Evolutionary conservation across 1,139 yeast genomes (phyloP), one percentile per base, ranked within the genome.

Genomic region (Scheffersomyces insectosa): DNA sequence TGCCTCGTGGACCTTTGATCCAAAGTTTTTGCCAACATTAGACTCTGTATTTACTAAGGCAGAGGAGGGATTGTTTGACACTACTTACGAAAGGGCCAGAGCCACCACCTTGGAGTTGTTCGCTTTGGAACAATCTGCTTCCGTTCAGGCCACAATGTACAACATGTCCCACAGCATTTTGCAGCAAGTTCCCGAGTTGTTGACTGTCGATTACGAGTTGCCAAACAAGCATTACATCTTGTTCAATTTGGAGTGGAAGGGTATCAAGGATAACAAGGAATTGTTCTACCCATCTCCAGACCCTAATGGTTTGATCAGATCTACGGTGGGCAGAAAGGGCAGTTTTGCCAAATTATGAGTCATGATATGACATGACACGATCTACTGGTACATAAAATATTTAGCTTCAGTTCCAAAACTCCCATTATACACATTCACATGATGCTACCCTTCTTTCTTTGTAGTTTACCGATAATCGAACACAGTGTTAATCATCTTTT

Each of bases 61-160:
- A 30, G 77, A 77, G 45, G 58, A 69, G 27, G 87, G 88, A n/a
- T 68, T 77, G 36, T 85, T 85, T 55, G 95, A 88, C 66, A 44
- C 61, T 9, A 77, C 87, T 25, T 87, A 77, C 62, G 62, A 73
- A 27, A 59, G 63, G 15, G 95, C 91, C 20, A 79, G 90, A 59
- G 73, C 72, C 41, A 75, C 80, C 53, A 89, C 96, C 3, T 75
- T 90, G 56, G 86, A 83, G 45, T 75, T 79, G 48, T 90, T 90
- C 66, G 96, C 97, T 20, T 66, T 76, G 42, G 97, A 90, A 66
- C 83, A 88, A 66, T 88, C 96, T 8, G 81, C 96, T 14, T 85
- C 95, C 13, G 97, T 90, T 40, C 97, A 90, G 72, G 96, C 96
- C 36, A 90, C 97, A 48, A 89, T 89, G 97, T 90, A 82, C 76